These are phyloP conservation scores for Fulvia fulva DNA, from an alignment of 2,329 filamentous ascomycete genomes.

Conservation along the genomic window DNA sequence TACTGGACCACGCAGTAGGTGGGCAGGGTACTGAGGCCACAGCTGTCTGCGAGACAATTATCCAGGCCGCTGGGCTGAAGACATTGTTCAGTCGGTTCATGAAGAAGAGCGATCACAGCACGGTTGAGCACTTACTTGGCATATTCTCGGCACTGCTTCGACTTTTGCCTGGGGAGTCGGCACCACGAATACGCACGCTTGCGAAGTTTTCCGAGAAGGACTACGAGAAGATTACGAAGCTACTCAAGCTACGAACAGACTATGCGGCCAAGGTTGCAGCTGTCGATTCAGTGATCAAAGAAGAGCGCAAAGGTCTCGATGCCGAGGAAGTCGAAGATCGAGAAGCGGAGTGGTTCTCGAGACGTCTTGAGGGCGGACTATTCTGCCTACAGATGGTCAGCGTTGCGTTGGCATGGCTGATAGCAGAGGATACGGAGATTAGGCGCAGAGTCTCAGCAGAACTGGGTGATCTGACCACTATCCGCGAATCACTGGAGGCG, in stretches of 20 bases:
- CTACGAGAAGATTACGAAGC: conserved; percentile 75
- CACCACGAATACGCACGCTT: conserved; percentile 74
- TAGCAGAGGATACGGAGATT: conserved; percentile 81
- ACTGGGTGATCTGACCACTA: conserved; percentile 59
- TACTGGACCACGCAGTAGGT: conserved; percentile 76
- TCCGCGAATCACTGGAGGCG: conserved; percentile 66
- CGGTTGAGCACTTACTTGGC: conserved; percentile 75
- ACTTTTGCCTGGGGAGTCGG: conserved; percentile 70
- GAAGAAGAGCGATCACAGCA: conserved; percentile 67
- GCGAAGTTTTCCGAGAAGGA: conserved; percentile 96
- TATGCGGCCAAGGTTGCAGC: conserved; percentile 61
- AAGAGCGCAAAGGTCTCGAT: conserved; percentile 52
- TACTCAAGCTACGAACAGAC: conserved; percentile 67
- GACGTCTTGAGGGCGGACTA: conserved; percentile 76
- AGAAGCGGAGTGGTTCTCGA: conserved; percentile 68
- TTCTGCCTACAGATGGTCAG: conserved; percentile 81
- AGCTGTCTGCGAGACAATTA: conserved; percentile 67
- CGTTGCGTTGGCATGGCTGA: conserved; percentile 81
- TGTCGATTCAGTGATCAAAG: conserved; percentile 61
- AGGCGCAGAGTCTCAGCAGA: conserved; percentile 59
- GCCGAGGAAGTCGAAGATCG: conserved; percentile 59
- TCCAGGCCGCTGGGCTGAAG: conserved; percentile 82
- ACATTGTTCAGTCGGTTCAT: conserved; percentile 82
- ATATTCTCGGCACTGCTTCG: conserved; percentile 82
- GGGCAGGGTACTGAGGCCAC: conserved; percentile 45